phyloP scores from a whole-genome alignment of 176 grass and related monocot genomes.

The Musa troglodytarum region DNA sequence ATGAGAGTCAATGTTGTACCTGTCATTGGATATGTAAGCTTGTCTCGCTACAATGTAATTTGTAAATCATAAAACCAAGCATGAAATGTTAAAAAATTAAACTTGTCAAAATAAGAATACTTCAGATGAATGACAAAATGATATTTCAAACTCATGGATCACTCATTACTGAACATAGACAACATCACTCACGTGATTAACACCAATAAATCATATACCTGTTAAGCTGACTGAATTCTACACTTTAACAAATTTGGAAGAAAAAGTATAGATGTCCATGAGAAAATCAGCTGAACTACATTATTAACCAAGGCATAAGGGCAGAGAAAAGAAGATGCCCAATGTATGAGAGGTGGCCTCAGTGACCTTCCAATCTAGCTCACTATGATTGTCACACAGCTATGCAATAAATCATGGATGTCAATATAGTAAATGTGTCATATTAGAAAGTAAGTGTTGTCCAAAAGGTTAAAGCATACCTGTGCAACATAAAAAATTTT shows the following conservation, averaged over 20 bases:
- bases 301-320: too few relatives aligned
- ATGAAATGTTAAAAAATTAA: not conserved
- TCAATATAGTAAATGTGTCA: not conserved
- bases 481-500: not conserved
- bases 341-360: too few relatives aligned
- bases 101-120: not conserved
- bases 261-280: not conserved
- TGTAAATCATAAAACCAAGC: not conserved
- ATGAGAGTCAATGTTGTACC: constrained; percentile 85
- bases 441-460: not conserved
- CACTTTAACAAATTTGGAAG: not conserved
- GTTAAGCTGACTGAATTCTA: not conserved
- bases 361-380: too few relatives aligned
- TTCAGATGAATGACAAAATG: not conserved
- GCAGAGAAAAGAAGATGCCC: too few relatives aligned
- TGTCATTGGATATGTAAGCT: constrained; percentile 20
- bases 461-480: not conserved
- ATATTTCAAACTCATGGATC: not conserved
- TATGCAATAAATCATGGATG: not conserved
- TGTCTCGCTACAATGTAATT: not conserved
- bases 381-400: too few relatives aligned
- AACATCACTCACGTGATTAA: not conserved
- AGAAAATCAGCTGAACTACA: not conserved
- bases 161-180: not conserved
- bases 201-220: not conserved